Evolutionary conservation across 768 basidiomycete genomes (phyloP).

Genomic region (Russula vinacea): DNA sequence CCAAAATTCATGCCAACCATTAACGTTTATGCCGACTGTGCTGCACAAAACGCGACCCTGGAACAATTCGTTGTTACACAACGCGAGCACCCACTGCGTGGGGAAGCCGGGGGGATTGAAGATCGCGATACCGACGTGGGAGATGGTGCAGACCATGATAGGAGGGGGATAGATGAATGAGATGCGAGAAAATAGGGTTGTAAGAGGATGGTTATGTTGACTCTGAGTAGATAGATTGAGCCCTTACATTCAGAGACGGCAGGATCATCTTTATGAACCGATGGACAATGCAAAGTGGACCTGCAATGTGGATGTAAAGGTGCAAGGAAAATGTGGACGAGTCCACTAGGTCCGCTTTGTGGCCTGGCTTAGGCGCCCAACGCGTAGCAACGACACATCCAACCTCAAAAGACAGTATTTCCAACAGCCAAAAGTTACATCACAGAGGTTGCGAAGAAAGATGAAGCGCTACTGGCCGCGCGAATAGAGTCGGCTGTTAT

Average conservation of each 20-base stretch:
- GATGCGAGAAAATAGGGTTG: not conserved
- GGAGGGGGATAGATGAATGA: not conserved
- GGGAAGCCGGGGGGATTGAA: not conserved
- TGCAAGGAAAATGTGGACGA: no score
- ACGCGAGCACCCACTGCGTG: not conserved
- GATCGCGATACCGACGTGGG: not conserved
- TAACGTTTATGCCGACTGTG: not conserved
- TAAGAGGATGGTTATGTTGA: not conserved
- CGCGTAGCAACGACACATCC: not conserved
- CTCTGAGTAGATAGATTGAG: not conserved
- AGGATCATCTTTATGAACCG: not conserved
- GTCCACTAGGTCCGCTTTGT: not conserved
- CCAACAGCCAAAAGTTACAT: not conserved
- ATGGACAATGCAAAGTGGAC: no score
- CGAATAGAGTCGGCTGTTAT: not conserved
- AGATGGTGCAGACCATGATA: not conserved
- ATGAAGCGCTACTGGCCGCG: not conserved
- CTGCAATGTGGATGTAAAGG: no score
- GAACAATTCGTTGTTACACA: not conserved
- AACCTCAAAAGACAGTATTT: not conserved
- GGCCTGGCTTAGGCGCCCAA: not conserved
- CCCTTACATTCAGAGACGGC: not conserved
- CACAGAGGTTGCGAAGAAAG: not conserved
- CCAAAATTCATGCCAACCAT: not conserved
- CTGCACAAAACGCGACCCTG: not conserved